phyloP scores from a whole-genome alignment of 176 grass and related monocot genomes.

The Carex kokanica region DNA sequence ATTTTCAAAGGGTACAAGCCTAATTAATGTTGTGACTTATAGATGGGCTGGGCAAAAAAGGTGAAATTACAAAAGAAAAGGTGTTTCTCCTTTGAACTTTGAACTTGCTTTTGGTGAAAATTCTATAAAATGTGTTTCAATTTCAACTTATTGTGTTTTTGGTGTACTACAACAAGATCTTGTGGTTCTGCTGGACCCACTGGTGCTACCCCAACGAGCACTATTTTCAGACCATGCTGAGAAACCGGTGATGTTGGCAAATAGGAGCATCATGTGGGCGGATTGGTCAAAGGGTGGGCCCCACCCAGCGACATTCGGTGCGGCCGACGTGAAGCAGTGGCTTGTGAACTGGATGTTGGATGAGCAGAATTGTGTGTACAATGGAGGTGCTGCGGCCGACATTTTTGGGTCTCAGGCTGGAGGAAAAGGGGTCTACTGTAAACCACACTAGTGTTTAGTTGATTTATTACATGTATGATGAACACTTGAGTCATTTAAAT shows the following conservation, averaged over 20 bases:
- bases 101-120: too few species aligned
- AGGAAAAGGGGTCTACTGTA: not conserved
- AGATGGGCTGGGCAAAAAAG: too few species aligned
- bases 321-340: constrained; percentile 33
- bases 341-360: constrained; percentile 18
- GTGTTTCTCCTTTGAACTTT: too few species aligned
- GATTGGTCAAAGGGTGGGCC: constrained; percentile 89
- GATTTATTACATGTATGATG: not conserved
- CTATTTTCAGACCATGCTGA: constrained; percentile 84
- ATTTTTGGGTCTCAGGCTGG: constrained; percentile 41
- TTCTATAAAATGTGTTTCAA: too few species aligned
- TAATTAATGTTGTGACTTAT: too few species aligned
- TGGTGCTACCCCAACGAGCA: constrained; percentile 78
- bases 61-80: too few species aligned
- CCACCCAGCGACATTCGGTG: constrained; percentile 83
- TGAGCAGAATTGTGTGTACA: constrained; percentile 50
- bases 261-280: constrained; percentile 72
- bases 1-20: too few species aligned
- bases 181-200: constrained; percentile 65
- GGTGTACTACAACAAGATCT: constrained; percentile 68
- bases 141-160: too few species aligned
- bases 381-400: constrained; percentile 44
- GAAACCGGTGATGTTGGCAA: constrained; percentile 52
- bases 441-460: not conserved
- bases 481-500: not conserved